A percentile compares a stretch with the other conserved stretches of the same genome.
phyloP scores from a whole-genome alignment of 352 stramenopile species.

The Phytophthora boehmeriae region DNA sequence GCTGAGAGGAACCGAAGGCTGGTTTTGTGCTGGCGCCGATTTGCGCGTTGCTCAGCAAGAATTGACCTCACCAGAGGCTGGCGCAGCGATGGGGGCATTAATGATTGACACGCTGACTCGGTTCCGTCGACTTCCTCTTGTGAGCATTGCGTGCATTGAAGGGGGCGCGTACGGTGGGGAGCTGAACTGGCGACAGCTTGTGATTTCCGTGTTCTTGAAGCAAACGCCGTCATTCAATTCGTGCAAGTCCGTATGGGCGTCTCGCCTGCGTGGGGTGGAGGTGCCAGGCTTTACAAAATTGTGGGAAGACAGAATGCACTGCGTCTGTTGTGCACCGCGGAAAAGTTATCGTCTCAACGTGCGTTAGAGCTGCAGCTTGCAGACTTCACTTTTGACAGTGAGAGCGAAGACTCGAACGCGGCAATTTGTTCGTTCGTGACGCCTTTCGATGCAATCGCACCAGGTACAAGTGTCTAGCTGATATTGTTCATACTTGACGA shows the following conservation, averaged over 20 bases:
- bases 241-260: constrained; percentile 86
- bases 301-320: constrained; percentile 76
- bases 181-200: constrained; percentile 84
- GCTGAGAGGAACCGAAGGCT: constrained; percentile 55
- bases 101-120: constrained; percentile 81
- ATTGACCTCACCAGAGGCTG: constrained; percentile 68
- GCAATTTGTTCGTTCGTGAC: constrained; percentile 48
- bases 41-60: constrained; percentile 79
- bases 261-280: constrained; percentile 85
- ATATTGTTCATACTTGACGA: neutral
- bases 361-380: constrained; percentile 69
- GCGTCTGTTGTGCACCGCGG: constrained; percentile 70
- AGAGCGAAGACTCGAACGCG: constrained; percentile 29
- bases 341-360: constrained; percentile 52
- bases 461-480: constrained; percentile 36
- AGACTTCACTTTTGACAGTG: constrained; percentile 61
- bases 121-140: constrained; percentile 74
- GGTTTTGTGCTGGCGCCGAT: constrained; percentile 89
- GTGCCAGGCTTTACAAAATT: constrained; percentile 74
- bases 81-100: constrained; percentile 66
- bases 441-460: constrained; percentile 48
- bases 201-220: constrained; percentile 78
- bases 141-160: constrained; percentile 82
- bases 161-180: constrained; percentile 84
- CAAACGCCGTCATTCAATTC: constrained; percentile 81